Evolutionary conservation across 2,329 filamentous ascomycete species (phyloP).

Genomic region (Leptographium flavum): DNA sequence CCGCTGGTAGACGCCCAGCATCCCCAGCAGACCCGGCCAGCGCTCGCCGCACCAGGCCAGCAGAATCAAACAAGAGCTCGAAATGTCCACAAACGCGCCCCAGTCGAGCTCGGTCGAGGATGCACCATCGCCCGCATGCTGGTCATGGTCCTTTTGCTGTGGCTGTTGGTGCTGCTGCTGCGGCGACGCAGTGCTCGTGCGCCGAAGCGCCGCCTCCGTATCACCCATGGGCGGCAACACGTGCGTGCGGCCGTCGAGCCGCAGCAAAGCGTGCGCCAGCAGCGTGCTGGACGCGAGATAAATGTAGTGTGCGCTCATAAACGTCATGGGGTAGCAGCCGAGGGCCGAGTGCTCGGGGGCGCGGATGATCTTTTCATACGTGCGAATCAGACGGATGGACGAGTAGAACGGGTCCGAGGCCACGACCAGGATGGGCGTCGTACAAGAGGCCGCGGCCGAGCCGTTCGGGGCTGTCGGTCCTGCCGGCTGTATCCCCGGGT

Average conservation of each 20-base stretch:
- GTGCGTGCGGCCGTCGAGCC: slow-evolving; percentile 14
- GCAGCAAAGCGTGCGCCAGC: slow-evolving; percentile 16
- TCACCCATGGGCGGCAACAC: slow-evolving; percentile 11
- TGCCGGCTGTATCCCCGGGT: too few relatives aligned
- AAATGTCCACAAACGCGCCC: slow-evolving; percentile 9
- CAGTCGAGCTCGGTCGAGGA: slow-evolving; percentile 7
- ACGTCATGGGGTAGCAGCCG: slow-evolving; percentile 18
- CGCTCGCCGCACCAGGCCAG: slow-evolving; percentile 10
- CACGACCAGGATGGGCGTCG: slow-evolving; percentile 7
- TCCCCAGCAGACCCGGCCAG: slow-evolving; percentile 9
- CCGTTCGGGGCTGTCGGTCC: fast-evolving
- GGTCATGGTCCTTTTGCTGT: too few relatives aligned
- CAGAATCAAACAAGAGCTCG: slow-evolving; percentile 7
- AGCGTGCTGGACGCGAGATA: slow-evolving; percentile 18
- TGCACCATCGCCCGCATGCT: background rate
- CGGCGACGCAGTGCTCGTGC: background rate
- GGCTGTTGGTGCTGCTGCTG: background rate
- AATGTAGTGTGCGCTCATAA: slow-evolving; percentile 18
- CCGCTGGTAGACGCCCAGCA: slow-evolving; percentile 7
- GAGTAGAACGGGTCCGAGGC: slow-evolving; percentile 17
- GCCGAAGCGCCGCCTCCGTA: background rate
- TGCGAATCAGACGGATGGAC: slow-evolving; percentile 15
- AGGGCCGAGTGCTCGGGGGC: slow-evolving; percentile 15
- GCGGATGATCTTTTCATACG: slow-evolving; percentile 17
- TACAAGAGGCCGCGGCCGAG: background rate